These are phyloP conservation scores for Corallochytrium limacisporum DNA, from an alignment of 78 protist genomes.

Conservation along the genomic window DNA sequence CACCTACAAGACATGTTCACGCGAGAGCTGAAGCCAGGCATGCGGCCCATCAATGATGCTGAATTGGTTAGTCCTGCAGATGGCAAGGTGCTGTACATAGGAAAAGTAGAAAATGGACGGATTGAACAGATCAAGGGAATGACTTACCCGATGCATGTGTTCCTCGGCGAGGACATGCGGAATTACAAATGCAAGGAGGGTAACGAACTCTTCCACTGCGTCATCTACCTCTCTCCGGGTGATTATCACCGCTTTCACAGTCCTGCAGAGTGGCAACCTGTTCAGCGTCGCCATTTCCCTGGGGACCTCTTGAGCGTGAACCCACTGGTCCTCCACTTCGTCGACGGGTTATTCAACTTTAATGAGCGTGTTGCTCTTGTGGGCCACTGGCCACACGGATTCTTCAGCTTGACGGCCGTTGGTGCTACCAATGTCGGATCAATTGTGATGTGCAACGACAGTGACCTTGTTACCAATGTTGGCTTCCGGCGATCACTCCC, in stretches of 20 bases:
- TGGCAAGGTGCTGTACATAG: constrained; percentile 42
- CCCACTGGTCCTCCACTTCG: too few species aligned
- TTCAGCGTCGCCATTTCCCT: constrained; percentile 6
- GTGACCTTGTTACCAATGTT: too few species aligned
- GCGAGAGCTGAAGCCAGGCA: constrained; percentile 1
- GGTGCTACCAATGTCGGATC: constrained; percentile 77
- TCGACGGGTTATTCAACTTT: constrained; percentile 41
- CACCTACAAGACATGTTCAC: constrained; percentile 34
- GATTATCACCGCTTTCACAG: constrained; percentile 69
- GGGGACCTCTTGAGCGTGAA: too few species aligned
- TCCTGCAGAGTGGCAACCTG: constrained; percentile 37
- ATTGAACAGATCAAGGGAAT: constrained; percentile 68
- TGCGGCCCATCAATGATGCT: background rate
- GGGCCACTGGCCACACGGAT: constrained; percentile 56
- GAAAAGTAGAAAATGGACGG: constrained; percentile 21
- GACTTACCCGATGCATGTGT: constrained; percentile 36
- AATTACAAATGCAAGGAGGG: background rate
- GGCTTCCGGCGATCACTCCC: background rate
- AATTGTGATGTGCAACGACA: constrained; percentile 31
- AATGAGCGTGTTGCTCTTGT: constrained; percentile 57
- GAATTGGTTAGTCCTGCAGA: constrained; percentile 42
- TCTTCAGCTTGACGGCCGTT: constrained; percentile 17
- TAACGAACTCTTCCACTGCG: constrained; percentile 40
- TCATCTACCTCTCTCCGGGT: constrained; percentile 63
- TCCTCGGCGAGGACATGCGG: constrained; percentile 23